Percentiles rank a stretch among this genome's conserved stretches.
These are phyloP conservation scores for Saposhnikovia divaricata DNA, from an alignment of 129 eudicot genomes.

Conservation along the genomic window DNA sequence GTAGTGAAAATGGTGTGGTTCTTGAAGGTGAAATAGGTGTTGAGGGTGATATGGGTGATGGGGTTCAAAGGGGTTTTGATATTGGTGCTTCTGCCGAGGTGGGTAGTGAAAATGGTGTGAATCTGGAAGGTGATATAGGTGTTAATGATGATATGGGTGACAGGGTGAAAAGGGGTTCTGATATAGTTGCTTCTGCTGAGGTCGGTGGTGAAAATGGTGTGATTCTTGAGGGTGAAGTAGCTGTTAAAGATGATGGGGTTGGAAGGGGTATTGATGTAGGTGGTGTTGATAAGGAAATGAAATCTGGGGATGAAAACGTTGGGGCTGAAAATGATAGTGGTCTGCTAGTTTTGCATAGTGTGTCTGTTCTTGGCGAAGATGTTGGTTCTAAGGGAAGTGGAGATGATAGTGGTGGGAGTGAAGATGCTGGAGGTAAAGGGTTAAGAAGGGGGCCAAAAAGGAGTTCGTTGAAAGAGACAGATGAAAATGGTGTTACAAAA, in stretches of 20 bases:
- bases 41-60: background rate
- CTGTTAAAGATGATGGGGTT: background rate
- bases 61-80: background rate
- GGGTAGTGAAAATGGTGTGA: background rate
- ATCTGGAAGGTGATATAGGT: background rate
- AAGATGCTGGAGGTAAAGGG: background rate
- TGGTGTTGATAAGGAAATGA: background rate
- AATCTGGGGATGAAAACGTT: background rate
- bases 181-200: background rate
- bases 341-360: conserved; percentile 14
- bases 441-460: background rate
- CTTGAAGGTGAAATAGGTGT: conserved; percentile 2
- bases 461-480: background rate
- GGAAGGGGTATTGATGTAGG: background rate
- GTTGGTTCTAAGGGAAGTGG: conserved; percentile 1
- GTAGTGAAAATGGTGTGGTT: background rate
- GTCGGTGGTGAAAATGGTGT: background rate
- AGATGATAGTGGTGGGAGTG: conserved; percentile 5
- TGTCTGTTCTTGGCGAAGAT: conserved; percentile 11
- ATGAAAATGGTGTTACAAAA: background rate
- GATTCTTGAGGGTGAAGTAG: background rate
- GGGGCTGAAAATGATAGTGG: conserved; percentile 7
- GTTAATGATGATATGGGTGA: background rate
- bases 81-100: background rate
- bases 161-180: background rate